phyloP scores from a whole-genome alignment of 2,329 filamentous ascomycete genomes.

The Trichophyton benhamiae region DNA sequence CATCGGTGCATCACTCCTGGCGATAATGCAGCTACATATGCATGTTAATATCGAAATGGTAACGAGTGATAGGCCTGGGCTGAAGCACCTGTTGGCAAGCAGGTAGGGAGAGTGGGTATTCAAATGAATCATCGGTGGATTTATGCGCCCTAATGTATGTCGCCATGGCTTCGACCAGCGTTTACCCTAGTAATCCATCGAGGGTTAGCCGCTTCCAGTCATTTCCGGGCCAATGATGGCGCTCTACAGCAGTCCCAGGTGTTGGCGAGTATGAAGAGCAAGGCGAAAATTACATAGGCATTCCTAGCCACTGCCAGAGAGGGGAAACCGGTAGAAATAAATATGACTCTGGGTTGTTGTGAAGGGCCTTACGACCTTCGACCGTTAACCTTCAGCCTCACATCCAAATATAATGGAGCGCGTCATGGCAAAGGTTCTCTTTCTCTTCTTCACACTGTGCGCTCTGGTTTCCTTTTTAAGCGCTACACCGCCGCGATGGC shows the following conservation, averaged over 20 bases:
- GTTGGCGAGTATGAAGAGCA: background rate
- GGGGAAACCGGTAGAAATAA: background rate
- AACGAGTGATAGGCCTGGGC: background rate
- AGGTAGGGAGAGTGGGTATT: background rate
- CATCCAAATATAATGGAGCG: background rate
- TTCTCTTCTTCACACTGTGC: background rate
- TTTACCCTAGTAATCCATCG: background rate
- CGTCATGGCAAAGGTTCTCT: background rate
- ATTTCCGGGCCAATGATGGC: background rate
- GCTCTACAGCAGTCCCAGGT: background rate
- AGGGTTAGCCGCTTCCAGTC: background rate
- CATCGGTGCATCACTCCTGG: background rate
- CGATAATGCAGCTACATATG: background rate
- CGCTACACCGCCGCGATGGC: background rate
- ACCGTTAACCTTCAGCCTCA: background rate
- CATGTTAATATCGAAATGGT: background rate
- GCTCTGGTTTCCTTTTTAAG: background rate
- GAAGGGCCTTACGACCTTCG: background rate
- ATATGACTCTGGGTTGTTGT: background rate
- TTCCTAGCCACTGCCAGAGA: background rate
- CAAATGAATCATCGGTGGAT: background rate
- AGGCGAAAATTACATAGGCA: background rate
- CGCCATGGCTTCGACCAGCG: background rate
- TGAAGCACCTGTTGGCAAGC: background rate
- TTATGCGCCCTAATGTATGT: background rate